Base-by-base conservation (phyloP, 139 green algal species). In the Picochlorum sp. region DNA sequence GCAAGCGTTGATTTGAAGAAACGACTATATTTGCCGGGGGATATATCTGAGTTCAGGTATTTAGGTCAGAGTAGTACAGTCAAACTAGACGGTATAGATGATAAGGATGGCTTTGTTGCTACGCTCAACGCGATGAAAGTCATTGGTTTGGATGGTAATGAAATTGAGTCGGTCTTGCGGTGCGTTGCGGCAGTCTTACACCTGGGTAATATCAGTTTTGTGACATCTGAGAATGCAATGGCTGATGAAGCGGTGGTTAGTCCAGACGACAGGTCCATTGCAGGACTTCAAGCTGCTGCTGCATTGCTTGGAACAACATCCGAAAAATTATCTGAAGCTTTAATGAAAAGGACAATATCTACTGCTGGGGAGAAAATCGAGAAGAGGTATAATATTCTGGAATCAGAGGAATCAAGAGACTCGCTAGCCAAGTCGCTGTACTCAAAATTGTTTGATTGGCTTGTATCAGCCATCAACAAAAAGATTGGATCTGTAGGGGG, bases 381-480 rank as follows among this genome's bases (percentile, higher is more conserved):
- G 21, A 89, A 88, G 67, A 38, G 51, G 16, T 78, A 96, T 6
- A 82, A 79, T 44, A 45, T 72, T 8, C 73, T 69, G 9, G 84
- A 86, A 20, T 80, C 86, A 7, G 24, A 63, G 2, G 89, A 94
- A 31, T 78, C 77, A 4, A 81, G 81, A 28, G 87, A 95, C 45
- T 73, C 79, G 1, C 79, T 98, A 59, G 83, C 83, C 28, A 93
- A 96, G 71, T 85, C 90, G 4, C 72, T 98, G 24, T 97, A 96
- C 57, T 74, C 79, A 14, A 72, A 74, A 28, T 71, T 94, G 28
- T 94, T 94, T 62, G 86, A 91, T 72, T 94, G 84, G 85, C 77
- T 86, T 62, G 85, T 89, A 45, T 70, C 83, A 73, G 86, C 78
- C 61, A 88, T 93, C 71, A 93, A 93, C 70, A 68, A 67, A 31